Evolutionary conservation across 768 basidiomycete genomes (phyloP).

Genomic region (Termitomyces sp.): DNA sequence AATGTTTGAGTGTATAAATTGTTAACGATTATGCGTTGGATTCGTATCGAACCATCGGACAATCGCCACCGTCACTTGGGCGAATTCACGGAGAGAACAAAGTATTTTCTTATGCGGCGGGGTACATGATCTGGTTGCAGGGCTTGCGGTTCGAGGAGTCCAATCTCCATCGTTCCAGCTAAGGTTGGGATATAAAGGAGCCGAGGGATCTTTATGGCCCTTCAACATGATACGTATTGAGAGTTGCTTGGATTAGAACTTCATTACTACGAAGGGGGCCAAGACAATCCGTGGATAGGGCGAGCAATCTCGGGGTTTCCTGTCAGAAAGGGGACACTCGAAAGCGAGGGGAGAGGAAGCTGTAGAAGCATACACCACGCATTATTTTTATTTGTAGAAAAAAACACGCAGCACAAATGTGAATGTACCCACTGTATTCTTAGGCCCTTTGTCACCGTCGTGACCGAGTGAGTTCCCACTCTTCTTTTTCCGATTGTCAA

Average conservation of each 20-base stretch:
- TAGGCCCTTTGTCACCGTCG: neutral
- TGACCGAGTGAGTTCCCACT: neutral
- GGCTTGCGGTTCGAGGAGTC: neutral
- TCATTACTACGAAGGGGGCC: too few relatives aligned
- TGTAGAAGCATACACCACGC: neutral
- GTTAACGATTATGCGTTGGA: too few relatives aligned
- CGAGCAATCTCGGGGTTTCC: too few relatives aligned
- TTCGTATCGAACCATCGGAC: too few relatives aligned
- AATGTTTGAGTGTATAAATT: too few relatives aligned
- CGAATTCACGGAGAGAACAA: neutral
- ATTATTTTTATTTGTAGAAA: neutral
- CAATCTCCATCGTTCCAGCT: too few relatives aligned
- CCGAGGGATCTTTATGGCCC: too few relatives aligned
- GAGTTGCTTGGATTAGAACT: too few relatives aligned
- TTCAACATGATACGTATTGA: too few relatives aligned
- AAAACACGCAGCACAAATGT: neutral
- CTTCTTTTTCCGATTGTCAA: neutral
- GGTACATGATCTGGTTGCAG: neutral
- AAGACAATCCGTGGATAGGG: too few relatives aligned
- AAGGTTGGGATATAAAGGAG: too few relatives aligned
- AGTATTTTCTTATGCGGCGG: neutral
- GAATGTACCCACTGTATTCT: neutral
- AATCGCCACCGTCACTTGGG: too few relatives aligned
- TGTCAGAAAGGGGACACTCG: neutral
- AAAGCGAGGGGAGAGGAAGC: neutral